phyloP scores from a whole-genome alignment of 495 filamentous ascomycete genomes.

The Aspergillus conjunctus region DNA sequence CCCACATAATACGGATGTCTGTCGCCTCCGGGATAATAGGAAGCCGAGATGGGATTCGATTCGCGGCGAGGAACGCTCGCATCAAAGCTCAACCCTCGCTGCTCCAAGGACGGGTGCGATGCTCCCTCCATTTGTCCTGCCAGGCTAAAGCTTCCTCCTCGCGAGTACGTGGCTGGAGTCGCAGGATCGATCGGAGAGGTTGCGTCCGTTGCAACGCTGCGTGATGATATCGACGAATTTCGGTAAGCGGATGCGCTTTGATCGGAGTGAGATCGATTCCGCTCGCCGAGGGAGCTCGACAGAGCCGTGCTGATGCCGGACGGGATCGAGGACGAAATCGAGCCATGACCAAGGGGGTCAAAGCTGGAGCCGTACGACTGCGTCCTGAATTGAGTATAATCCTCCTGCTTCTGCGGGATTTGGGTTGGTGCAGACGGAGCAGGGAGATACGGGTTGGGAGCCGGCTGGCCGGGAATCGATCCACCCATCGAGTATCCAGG shows the following conservation, averaged over 20 bases:
- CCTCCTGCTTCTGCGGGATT: slow-evolving; percentile 42
- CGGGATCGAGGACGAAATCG: slow-evolving; percentile 42
- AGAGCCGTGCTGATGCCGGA: slow-evolving; percentile 36
- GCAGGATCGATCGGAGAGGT: slow-evolving; percentile 48
- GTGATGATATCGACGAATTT: slow-evolving; percentile 47
- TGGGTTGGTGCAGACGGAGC: slow-evolving; percentile 31
- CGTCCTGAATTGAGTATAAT: slow-evolving; percentile 37
- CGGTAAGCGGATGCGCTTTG: slow-evolving; percentile 47
- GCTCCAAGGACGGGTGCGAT: slow-evolving; percentile 33
- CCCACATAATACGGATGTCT: slow-evolving; percentile 43
- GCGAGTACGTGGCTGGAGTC: slow-evolving; percentile 43
- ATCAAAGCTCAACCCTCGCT: slow-evolving; percentile 42
- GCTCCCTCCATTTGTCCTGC: slow-evolving; percentile 39
- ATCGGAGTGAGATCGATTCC: slow-evolving; percentile 45
- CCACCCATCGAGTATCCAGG: slow-evolving; percentile 40
- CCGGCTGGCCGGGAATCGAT: slow-evolving; percentile 35
- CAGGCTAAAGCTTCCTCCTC: slow-evolving; percentile 43
- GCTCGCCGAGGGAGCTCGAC: slow-evolving; percentile 39
- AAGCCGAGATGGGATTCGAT: slow-evolving; percentile 40
- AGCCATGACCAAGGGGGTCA: slow-evolving; percentile 39
- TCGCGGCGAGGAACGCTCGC: slow-evolving; percentile 44
- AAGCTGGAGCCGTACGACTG: slow-evolving; percentile 40
- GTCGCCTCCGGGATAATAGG: slow-evolving; percentile 37
- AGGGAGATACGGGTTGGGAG: slow-evolving; percentile 47
- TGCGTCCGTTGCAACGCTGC: slow-evolving; percentile 44